phyloP scores from a whole-genome alignment of 2,329 filamentous ascomycete genomes.

The Trichophaea hybrida region DNA sequence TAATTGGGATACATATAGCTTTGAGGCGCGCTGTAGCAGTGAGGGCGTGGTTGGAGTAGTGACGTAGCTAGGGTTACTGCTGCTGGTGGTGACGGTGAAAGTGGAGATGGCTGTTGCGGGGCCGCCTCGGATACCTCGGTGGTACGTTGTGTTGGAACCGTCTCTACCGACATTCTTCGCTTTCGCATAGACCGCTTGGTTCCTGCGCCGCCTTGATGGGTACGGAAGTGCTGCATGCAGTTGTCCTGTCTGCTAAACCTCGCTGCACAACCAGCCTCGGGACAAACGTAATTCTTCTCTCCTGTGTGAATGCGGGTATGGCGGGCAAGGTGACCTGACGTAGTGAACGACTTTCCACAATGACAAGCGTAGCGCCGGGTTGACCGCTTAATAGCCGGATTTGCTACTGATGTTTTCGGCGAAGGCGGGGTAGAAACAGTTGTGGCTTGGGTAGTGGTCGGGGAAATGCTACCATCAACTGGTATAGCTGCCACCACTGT shows the following conservation, averaged over 20 bases:
- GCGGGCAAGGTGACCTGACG: constrained; percentile 69
- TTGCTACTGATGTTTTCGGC: constrained; percentile 33
- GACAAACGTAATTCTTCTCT: constrained; percentile 42
- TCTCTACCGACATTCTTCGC: constrained; percentile 21
- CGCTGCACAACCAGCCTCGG: constrained; percentile 25
- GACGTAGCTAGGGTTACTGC: neutral
- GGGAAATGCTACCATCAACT: constrained; percentile 6
- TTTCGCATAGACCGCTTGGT: constrained; percentile 26
- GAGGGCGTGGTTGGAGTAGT: neutral
- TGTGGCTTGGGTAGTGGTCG: constrained; percentile 15
- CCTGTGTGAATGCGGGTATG: constrained; percentile 75
- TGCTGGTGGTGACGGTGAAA: neutral
- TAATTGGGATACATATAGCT: neutral
- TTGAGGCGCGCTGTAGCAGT: neutral
- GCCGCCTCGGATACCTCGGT: neutral
- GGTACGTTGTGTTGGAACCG: neutral
- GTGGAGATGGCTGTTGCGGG: neutral
- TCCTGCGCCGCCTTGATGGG: constrained; percentile 26
- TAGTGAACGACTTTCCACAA: constrained; percentile 69
- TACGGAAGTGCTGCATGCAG: constrained; percentile 28
- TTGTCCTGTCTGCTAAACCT: constrained; percentile 28
- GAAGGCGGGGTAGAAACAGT: constrained; percentile 19
- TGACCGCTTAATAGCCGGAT: constrained; percentile 32
- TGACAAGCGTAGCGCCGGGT: constrained; percentile 41
- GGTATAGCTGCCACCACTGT: constrained; percentile 6